Percentiles rank a stretch among this genome's conserved stretches.
Conservation (phyloP, 371 early-diverging fungal genomes). For the Lichtheimia ornata region DNA sequence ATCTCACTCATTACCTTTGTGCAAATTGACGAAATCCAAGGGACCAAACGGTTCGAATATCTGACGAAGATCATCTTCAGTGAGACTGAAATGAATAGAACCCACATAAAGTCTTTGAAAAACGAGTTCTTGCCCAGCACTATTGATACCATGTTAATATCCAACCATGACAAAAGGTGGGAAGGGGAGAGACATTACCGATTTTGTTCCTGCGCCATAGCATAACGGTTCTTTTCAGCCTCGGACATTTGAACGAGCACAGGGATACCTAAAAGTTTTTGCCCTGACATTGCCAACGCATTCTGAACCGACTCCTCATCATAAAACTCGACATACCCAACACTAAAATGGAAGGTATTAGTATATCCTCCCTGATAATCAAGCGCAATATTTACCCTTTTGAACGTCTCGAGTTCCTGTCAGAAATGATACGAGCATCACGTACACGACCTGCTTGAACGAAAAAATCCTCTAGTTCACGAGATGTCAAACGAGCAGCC, state of each 20-base stretch:
- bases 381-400: slow-evolving; percentile 79
- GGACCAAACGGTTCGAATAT: slow-evolving; percentile 90
- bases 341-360: slow-evolving; percentile 29
- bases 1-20: slow-evolving; percentile 44
- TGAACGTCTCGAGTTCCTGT: slow-evolving; percentile 85
- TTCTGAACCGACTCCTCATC: slow-evolving; percentile 80
- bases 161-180: not conserved
- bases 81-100: slow-evolving; percentile 78
- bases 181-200: slow-evolving; percentile 39
- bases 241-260: slow-evolving; percentile 91
- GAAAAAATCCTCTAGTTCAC: slow-evolving; percentile 92
- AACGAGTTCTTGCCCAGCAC: slow-evolving; percentile 38
- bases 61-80: slow-evolving; percentile 80
- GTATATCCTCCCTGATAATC: too few relatives aligned
- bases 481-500: slow-evolving; percentile 73
- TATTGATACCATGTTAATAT: slow-evolving; percentile 5
- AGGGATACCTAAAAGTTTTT: slow-evolving; percentile 92
- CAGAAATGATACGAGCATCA: slow-evolving; percentile 87
- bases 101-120: slow-evolving; percentile 82
- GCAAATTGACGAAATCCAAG: slow-evolving; percentile 81
- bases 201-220: slow-evolving; percentile 55
- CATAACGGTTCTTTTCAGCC: slow-evolving; percentile 89
- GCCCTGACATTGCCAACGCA: slow-evolving; percentile 85
- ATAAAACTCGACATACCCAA: slow-evolving; percentile 94
- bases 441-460: slow-evolving; percentile 83